Conservation (phyloP, 345 rosid genomes). For the Zanthoxylum bungeanum region DNA sequence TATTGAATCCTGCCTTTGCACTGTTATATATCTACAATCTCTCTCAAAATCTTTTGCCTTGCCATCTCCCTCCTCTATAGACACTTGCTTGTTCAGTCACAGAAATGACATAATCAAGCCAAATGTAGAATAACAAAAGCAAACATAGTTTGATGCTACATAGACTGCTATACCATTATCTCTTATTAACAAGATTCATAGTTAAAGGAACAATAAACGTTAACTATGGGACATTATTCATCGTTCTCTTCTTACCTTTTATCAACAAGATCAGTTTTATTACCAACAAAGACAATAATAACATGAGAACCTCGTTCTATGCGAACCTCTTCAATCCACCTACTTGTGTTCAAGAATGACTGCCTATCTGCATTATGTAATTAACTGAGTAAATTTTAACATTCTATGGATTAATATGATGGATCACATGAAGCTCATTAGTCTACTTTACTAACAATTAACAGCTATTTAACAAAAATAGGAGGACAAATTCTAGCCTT, state of each 20-base stretch:
- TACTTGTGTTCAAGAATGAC: constrained; percentile 80
- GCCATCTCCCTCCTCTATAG: constrained; percentile 90
- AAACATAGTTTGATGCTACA: no score
- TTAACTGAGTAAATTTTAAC: constrained; percentile 12
- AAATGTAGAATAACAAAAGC: no score
- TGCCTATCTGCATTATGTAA: constrained; percentile 57
- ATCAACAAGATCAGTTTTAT: constrained; percentile 88
- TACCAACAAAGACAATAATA: constrained; percentile 87
- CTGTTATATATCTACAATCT: constrained; percentile 91
- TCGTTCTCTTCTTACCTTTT: constrained; percentile 42
- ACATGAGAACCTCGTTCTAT: constrained; percentile 85
- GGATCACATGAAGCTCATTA: no score
- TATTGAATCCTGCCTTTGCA: constrained; percentile 92
- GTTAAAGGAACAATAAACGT: no score
- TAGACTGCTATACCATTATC: no score
- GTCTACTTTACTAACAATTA: no score
- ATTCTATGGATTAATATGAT: no score
- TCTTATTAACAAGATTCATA: no score
- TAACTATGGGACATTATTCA: neutral
- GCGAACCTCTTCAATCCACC: constrained; percentile 93
- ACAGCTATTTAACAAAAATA: no score
- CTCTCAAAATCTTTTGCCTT: constrained; percentile 79
- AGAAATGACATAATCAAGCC: neutral
- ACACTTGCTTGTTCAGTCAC: constrained; percentile 64
- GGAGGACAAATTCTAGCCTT: no score